Conservation (phyloP, 1,139 yeast species). For the Candida gigantensis region DNA sequence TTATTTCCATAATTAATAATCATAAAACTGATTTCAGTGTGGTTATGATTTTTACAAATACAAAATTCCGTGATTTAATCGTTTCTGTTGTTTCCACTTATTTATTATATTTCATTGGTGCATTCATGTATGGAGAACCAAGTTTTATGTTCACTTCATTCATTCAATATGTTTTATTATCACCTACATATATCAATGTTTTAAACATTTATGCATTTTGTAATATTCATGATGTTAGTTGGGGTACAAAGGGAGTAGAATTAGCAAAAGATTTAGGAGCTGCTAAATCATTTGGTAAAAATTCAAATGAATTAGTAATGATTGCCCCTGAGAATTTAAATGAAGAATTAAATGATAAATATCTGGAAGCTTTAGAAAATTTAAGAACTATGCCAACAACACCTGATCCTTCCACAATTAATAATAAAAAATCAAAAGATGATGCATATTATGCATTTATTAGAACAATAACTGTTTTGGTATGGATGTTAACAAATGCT, state of each 20-base stretch:
- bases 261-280: conserved; percentile 67
- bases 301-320: conserved; percentile 66
- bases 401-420: conserved; percentile 15
- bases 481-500: conserved; percentile 49
- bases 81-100: conserved; percentile 88
- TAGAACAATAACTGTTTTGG: conserved; percentile 47
- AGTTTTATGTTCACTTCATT: conserved; percentile 78
- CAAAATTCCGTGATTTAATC: conserved; percentile 77
- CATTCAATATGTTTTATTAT: conserved; percentile 65
- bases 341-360: conserved; percentile 62
- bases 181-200: conserved; percentile 78
- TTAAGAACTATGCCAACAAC: conserved; percentile 37
- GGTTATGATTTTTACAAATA: conserved; percentile 55
- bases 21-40: conserved; percentile 47
- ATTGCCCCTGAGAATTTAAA: conserved; percentile 60
- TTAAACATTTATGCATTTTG: conserved; percentile 82
- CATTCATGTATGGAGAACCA: conserved; percentile 74
- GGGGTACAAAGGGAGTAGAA: conserved; percentile 84
- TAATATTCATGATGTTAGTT: conserved; percentile 81
- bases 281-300: conserved; percentile 52
- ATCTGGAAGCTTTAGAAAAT: conserved; percentile 50
- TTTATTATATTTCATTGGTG: conserved; percentile 74
- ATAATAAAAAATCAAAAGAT: conserved; percentile 29
- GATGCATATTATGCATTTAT: conserved; percentile 47
- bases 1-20: conserved; percentile 36